Evolutionary conservation across 192 early-diverging fungal species (phyloP).

Genomic region (Podila clonocystis): DNA sequence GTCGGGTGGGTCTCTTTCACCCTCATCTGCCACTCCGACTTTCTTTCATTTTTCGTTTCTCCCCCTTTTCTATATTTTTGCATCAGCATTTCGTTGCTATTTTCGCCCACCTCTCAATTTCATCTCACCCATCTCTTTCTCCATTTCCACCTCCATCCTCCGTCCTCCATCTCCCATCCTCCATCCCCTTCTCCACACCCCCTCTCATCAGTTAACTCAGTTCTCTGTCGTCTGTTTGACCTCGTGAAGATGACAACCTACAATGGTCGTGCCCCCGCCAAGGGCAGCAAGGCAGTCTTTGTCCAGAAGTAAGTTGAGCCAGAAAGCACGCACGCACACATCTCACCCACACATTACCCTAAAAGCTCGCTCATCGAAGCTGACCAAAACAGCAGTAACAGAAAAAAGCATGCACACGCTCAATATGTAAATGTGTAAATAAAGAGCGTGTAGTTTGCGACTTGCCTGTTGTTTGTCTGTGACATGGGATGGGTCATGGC

Average conservation of each 20-base stretch:
- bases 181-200: neutral
- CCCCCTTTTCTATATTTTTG: no score
- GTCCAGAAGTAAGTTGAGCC: conserved; percentile 21
- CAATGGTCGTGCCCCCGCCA: conserved; percentile 29
- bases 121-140: neutral
- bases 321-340: neutral
- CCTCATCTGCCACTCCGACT: neutral
- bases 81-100: no score
- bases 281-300: conserved; percentile 30
- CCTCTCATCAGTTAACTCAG: neutral
- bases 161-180: neutral
- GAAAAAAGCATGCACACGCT: no score
- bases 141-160: neutral
- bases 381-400: no score
- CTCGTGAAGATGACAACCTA: conserved; percentile 21
- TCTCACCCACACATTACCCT: no score
- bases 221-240: neutral
- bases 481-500: no score
- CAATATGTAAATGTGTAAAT: no score
- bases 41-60: neutral
- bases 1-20: neutral
- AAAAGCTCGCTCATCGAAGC: neutral
- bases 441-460: no score
- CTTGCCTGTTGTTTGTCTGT: no score
- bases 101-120: neutral